phyloP scores from a whole-genome alignment of 805 yeast genomes.

The Candida sonorensis region DNA sequence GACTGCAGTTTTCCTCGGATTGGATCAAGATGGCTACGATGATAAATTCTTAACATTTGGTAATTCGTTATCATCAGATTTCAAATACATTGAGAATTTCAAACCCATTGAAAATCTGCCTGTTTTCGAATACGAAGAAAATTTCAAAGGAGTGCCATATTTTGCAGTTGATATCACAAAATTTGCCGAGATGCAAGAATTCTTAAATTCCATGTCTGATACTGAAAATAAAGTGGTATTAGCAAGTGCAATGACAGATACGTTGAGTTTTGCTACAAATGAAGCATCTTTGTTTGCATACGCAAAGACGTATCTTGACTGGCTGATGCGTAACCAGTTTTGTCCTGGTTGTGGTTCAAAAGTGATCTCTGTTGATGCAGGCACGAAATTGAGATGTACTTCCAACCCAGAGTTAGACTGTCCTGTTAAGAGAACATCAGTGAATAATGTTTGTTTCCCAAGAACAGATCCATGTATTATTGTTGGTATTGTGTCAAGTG shows the following conservation, averaged over 20 bases:
- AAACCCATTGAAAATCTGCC: constrained; percentile 4
- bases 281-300: constrained; percentile 73
- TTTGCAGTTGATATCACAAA: constrained; percentile 54
- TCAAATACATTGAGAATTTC: constrained; percentile 5
- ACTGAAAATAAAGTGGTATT: constrained; percentile 3
- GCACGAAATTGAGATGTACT: constrained; percentile 54
- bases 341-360: constrained; percentile 84
- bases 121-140: constrained; percentile 20
- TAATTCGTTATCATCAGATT: constrained; percentile 12
- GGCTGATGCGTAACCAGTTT: constrained; percentile 66
- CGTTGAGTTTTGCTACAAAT: constrained; percentile 18
- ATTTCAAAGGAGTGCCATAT: constrained; percentile 56
- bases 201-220: too few relatives aligned
- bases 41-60: constrained; percentile 13
- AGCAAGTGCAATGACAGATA: constrained; percentile 13
- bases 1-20: constrained; percentile 40
- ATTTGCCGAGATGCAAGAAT: constrained; percentile 11
- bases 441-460: constrained; percentile 82
- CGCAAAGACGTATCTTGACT: constrained; percentile 77
- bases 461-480: constrained; percentile 88
- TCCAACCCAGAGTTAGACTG: constrained; percentile 25
- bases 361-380: constrained; percentile 59
- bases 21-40: constrained; percentile 33
- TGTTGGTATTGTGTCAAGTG: constrained; percentile 63
- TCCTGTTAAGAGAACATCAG: constrained; percentile 35